phyloP scores from a whole-genome alignment of 2,329 filamentous ascomycete species.

The Leptographium procerum region DNA sequence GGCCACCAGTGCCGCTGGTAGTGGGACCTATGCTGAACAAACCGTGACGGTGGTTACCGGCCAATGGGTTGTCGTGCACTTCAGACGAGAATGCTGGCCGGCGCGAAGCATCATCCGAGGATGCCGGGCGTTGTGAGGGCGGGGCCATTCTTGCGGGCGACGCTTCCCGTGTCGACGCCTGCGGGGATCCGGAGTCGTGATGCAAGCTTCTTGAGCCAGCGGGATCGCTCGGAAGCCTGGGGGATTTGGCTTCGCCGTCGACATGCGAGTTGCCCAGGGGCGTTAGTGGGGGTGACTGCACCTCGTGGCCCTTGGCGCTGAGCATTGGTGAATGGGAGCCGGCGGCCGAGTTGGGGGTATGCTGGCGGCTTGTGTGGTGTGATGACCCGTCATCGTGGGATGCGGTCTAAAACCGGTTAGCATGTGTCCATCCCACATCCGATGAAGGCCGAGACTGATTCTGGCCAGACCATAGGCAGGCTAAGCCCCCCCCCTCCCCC shows the following conservation, averaged over 20 bases:
- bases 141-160: conserved; percentile 18
- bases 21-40: conserved; percentile 39
- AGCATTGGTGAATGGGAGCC: conserved; percentile 53
- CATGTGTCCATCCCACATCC: background rate
- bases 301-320: conserved; percentile 55
- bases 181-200: conserved; percentile 47
- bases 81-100: conserved; percentile 17
- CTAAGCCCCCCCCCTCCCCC: background rate
- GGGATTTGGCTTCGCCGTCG: conserved; percentile 23
- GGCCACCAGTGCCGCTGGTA: conserved; percentile 17
- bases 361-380: conserved; percentile 48
- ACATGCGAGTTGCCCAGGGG: conserved; percentile 58
- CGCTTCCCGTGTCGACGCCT: conserved; percentile 50
- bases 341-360: conserved; percentile 52
- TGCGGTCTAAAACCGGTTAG: conserved; percentile 31
- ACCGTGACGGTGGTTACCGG: conserved; percentile 35
- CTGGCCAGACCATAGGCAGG: background rate
- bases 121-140: background rate
- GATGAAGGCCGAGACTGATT: background rate
- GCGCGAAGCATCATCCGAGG: background rate
- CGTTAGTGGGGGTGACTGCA: conserved; percentile 83
- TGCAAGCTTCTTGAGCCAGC: background rate
- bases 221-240: conserved; percentile 12
- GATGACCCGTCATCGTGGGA: conserved; percentile 48
- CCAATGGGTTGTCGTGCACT: conserved; percentile 15